Evolutionary conservation across 495 filamentous ascomycete genomes (phyloP), one percentile per base, ranked within the genome.

Genomic region (Daldinia concentrica): DNA sequence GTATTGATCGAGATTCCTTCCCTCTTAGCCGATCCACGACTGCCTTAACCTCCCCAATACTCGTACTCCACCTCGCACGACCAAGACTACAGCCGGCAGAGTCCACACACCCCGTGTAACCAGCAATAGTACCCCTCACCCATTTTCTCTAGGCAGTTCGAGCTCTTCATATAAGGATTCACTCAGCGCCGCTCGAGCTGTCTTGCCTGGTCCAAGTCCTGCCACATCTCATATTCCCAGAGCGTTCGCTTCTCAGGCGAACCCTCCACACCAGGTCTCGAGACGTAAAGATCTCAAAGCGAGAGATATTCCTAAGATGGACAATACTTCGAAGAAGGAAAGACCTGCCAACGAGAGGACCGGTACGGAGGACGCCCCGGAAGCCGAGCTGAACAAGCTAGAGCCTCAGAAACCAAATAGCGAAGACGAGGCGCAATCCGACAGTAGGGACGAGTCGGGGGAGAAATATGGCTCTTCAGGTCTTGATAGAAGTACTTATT

Each of bases 21-120:
- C 27, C 37, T 54, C 39, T 19, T 52, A 77, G 75, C 36, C 64
- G 15, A 75, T 63, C 58, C 69, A 69, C 36, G 72, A 75, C n/a
- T 75, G 64, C 37, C 61, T 64, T 62, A 62, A 68, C 43, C 32
- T 24, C 27, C 26, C 48, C 26, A 27, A n/a, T 48, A 56, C 60
- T 41, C 62, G 30, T 36, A 68, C 61, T 54, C 17, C 57, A 24
- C 41, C 61, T 58, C 66, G 29, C n/a, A 66, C 71, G 11, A 55
- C 24, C 22, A 45, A 37, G 52, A 39, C 48, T 9, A 6, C 59
- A 29, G 1, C 55, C 37, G 24, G 12, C 41, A 67, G 58, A 59
- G 2, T 39, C 17, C 27, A 58, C 17, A 63, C 51, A 17, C 9
- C 55, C 9, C 66, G 58, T 56, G 51, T 45, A 65, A 4, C 30